Evolutionary conservation across 208 protist species (phyloP).

Genomic region (Phytomonas francai): DNA sequence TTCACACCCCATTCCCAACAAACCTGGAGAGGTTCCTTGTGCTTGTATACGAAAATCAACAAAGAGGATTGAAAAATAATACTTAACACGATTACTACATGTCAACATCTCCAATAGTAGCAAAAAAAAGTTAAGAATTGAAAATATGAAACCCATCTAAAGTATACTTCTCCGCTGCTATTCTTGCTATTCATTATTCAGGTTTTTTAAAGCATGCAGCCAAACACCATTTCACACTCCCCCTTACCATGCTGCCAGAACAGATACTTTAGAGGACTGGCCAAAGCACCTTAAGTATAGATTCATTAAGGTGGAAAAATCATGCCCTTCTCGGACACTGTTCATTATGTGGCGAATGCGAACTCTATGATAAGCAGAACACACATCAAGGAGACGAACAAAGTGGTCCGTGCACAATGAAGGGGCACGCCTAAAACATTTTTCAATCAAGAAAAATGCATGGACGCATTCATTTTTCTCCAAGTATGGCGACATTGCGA

Average conservation of each 20-base stretch:
- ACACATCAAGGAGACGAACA: slow-evolving; percentile 54
- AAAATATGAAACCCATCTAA: neutral
- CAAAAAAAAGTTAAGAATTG: neutral
- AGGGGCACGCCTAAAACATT: slow-evolving; percentile 34
- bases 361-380: slow-evolving; percentile 84
- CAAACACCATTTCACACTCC: neutral
- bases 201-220: neutral
- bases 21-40: neutral
- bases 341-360: slow-evolving; percentile 32
- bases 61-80: slow-evolving; percentile 12
- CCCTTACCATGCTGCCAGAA: neutral
- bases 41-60: slow-evolving; percentile 1
- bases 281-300: slow-evolving; percentile 2
- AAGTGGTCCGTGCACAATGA: slow-evolving; percentile 34
- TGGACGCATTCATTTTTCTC: slow-evolving; percentile 47
- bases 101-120: neutral
- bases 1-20: neutral
- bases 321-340: neutral
- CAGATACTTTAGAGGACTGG: neutral
- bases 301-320: slow-evolving; percentile 1
- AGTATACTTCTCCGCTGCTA: neutral
- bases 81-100: neutral
- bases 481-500: slow-evolving; percentile 39
- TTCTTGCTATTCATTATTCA: slow-evolving; percentile 1
- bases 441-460: slow-evolving; percentile 22